Evolutionary conservation across 106 monocot species (phyloP), one percentile per base, ranked within the genome.

Genomic region (Phalaenopsis aphrodite): DNA sequence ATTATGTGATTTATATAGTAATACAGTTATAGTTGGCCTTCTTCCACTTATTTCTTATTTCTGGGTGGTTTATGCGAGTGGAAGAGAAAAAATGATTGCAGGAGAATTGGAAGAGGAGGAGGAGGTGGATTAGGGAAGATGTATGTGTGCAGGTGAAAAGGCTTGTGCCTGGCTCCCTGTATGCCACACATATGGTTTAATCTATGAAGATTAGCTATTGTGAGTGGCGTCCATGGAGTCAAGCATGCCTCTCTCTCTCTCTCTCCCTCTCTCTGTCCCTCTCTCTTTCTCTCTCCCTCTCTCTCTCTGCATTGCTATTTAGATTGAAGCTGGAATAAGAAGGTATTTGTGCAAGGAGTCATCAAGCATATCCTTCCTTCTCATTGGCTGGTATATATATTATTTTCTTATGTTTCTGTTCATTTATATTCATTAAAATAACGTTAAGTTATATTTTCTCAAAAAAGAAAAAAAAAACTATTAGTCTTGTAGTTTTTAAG

Each of bases 81-180:
- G 61, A 61, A 21, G 8, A 14, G 30, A 57, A 57, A 12, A 57
- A 17, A 4, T 19, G 48, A 9, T 11, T 5, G 5, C 18, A 58
- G 18, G 17, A 1, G 18, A 3, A 4, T 16, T 18, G 16, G 1
- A n/a, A 61, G 18, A 61, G 12, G 15, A 52, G 14, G 15, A 12
- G 14, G 52, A 52, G 14, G 52, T 12, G 12, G 52, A 52, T 12
- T 61, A 61, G 21, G 21, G 61, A 21, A 61, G 21, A 45, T 4
- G 43, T 30, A 52, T 55, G 19, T 24, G 8, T 52, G 77, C 52
- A 77, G 77, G 55, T 43, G 42, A 38, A 19, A 75, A 8, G 36
- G 37, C 2, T 77, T 48, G 77, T 77, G 77, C 77, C 77, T 77
- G 77, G 77, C 77, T 77, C 77, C 77, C 77, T 77, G 77, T 77